Evolutionary conservation across 768 basidiomycete genomes (phyloP), one percentile per base, ranked within the genome.

Genomic region (Trametopsis cervina): DNA sequence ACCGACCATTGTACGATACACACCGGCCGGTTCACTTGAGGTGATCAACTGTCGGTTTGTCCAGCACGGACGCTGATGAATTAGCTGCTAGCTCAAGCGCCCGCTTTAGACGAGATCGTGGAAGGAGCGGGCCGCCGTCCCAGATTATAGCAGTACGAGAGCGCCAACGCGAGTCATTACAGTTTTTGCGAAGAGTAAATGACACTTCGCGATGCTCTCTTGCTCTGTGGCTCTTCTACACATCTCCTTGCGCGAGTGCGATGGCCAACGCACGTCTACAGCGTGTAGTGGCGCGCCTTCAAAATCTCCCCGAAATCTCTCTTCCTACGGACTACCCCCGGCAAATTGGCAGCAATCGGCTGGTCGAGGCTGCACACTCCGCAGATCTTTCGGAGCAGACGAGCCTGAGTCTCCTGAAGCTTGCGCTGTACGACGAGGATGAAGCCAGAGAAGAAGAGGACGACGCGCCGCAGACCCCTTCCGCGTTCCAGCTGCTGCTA

Each of bases 301-400:
- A 85, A 62, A 85, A 84, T 60, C 66, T 94, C 2, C 94, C 96
- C 1, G 84, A 87, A 3, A 84, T 98, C 55, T 89, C 90, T 5
- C 71, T 99, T 25, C 95, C 96, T 0, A 95, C 95, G 0, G 96
- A 98, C 66, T 99, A 96, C 63, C 94, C 95, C 2, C 73, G 94
- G 47, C 84, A 89, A 23, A 72, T 82, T 4, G 81, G 77, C 15
- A 68, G 78, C 15, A 77, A 81, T 65, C 86, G 80, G 57, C 71
- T 92, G 17, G 83, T 99, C 60, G 95, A 97, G 59, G 85, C 93
- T 10, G 83, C 78, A 4, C 81, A 93, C 61, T 58, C 75, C 10
- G 73, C 83, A 37, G 72, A 84, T 51, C 77, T 97, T 42, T 78
- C 89, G 33, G 75, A 81, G 49, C 79, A 83, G 55, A 80, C 89